Percentiles rank a stretch among this genome's conserved stretches.
Conservation (phyloP, 1,284 basidiomycete species). For the Takashimella koratensis region DNA sequence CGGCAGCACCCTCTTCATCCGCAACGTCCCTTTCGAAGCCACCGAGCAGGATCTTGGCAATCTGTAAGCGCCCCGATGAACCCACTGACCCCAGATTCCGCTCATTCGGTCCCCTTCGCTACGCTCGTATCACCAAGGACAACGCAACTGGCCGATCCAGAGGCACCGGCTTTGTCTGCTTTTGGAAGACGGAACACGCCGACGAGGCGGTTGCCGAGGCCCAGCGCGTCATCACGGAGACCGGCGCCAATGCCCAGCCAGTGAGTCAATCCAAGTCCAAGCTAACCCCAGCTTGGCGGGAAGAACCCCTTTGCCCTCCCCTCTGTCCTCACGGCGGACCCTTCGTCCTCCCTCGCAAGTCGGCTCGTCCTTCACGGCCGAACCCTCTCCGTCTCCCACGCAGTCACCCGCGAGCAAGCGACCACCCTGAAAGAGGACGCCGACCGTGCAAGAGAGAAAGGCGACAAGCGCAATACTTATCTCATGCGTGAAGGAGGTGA, state of each 20-base stretch:
- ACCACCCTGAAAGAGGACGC: constrained; percentile 79
- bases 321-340: constrained; percentile 91
- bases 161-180: constrained; percentile 95
- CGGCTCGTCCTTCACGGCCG: constrained; percentile 86
- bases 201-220: constrained; percentile 80
- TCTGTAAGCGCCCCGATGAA: constrained; percentile 56
- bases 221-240: constrained; percentile 64
- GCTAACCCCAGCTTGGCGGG: constrained; percentile 29
- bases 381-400: constrained; percentile 83
- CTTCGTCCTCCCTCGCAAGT: constrained; percentile 77
- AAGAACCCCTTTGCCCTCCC: constrained; percentile 82
- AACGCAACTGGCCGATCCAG: constrained; percentile 75
- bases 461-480: constrained; percentile 94
- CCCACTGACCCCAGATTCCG: constrained; percentile 62
- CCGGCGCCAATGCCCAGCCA: constrained; percentile 45
- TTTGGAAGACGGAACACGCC: constrained; percentile 91
- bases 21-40: constrained; percentile 89
- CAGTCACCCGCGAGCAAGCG: constrained; percentile 86
- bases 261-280: constrained; percentile 22
- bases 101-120: constrained; percentile 85
- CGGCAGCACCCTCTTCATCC: constrained; percentile 89
- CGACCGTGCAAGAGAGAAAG: constrained; percentile 78
- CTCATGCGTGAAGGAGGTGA: constrained; percentile 90
- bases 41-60: constrained; percentile 84
- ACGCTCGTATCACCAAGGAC: constrained; percentile 89